A percentile compares a stretch with the other conserved stretches of the same genome.
Conservation (phyloP, 2,329 filamentous ascomycete species). For the Ceratocystis ficicola region DNA sequence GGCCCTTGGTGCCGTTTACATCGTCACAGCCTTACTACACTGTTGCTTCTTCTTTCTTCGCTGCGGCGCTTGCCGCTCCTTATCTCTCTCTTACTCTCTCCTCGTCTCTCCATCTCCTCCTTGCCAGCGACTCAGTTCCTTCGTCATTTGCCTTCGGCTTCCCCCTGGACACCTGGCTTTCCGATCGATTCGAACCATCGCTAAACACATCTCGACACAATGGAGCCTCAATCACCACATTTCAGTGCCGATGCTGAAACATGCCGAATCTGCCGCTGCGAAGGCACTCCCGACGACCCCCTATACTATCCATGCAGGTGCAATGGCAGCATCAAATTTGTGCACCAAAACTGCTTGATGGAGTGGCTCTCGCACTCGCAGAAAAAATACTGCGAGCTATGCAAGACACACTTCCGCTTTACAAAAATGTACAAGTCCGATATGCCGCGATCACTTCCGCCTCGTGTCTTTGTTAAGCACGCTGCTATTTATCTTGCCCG, state of each 20-base stretch:
- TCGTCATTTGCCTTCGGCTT: neutral
- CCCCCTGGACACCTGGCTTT: neutral
- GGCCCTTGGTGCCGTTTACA: neutral
- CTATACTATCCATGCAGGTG: conserved; percentile 98
- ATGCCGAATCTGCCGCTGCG: conserved; percentile 93
- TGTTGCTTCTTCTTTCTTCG: neutral
- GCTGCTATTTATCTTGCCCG: conserved; percentile 59
- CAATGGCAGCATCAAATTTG: conserved; percentile 95
- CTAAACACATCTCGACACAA: neutral
- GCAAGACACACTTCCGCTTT: conserved; percentile 96
- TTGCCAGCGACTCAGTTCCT: neutral
- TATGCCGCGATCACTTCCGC: conserved; percentile 78
- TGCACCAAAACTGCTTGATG: conserved; percentile 96
- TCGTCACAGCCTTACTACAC: neutral
- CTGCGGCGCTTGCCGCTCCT: conserved; percentile 1
- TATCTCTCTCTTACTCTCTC: neutral
- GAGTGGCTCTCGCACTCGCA: conserved; percentile 98
- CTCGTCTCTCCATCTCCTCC: neutral
- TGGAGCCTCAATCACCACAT: conserved; percentile 1
- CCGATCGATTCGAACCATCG: neutral
- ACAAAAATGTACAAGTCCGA: conserved; percentile 92
- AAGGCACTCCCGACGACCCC: conserved; percentile 68
- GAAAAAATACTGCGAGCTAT: conserved; percentile 98
- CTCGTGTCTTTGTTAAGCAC: conserved; percentile 68
- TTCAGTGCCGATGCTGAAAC: conserved; percentile 52